Evolutionary conservation across 139 green algal species (phyloP).

Genomic region (Microglena sp.): DNA sequence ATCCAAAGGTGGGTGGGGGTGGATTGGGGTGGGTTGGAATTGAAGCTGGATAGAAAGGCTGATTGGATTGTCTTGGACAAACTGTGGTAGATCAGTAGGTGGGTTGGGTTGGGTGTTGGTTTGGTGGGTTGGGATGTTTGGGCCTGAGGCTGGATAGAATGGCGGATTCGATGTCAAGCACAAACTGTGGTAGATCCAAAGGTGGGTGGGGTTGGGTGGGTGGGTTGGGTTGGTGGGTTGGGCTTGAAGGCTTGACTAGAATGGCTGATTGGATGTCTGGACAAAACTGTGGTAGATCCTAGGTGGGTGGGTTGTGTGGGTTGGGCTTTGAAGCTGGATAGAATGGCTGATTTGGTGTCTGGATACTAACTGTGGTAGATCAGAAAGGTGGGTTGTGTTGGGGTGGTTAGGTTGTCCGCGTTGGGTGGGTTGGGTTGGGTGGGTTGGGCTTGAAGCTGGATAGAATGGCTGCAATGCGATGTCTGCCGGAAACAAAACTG

Average conservation of each 20-base stretch:
- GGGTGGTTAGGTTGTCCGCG: no score
- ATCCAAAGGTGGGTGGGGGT: neutral
- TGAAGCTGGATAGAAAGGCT: constrained; percentile 87
- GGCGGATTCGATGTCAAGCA: neutral
- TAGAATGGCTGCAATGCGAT: constrained; percentile 79
- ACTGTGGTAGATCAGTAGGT: constrained; percentile 93
- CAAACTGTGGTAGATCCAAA: neutral
- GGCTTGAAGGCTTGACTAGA: constrained; percentile 77
- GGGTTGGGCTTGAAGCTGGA: constrained; percentile 69
- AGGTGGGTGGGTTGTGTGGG: constrained; percentile 52
- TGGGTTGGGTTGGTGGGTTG: neutral
- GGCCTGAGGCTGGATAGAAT: neutral
- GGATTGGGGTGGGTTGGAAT: neutral
- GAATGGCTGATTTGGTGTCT: neutral
- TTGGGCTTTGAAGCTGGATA: neutral
- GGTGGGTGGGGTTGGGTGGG: no score
- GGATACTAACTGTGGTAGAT: neutral
- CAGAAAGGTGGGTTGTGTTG: no score
- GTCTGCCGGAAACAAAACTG: constrained; percentile 83
- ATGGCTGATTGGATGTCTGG: constrained; percentile 81
- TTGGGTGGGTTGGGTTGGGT: no score
- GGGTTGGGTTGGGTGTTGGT: neutral
- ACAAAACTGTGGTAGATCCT: constrained; percentile 94
- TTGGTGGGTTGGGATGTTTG: neutral
- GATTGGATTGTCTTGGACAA: constrained; percentile 82